Evolutionary conservation across 148 eudicot genomes (phyloP).

Genomic region (Fagopyrum homotropicum): DNA sequence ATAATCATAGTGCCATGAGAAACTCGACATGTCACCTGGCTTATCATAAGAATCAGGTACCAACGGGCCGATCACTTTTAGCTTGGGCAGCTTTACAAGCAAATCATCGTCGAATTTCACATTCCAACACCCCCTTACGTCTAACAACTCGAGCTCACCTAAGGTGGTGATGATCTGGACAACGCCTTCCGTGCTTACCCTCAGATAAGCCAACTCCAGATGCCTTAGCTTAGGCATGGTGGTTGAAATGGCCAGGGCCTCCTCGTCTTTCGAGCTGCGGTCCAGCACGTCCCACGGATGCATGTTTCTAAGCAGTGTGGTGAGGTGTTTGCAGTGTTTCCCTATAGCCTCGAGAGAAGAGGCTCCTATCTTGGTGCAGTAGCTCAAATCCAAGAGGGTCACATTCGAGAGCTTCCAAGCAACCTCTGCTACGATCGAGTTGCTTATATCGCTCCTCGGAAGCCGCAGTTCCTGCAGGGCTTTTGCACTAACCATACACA

Average conservation of each 20-base stretch:
- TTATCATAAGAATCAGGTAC: constrained; percentile 17
- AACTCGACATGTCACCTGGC: constrained; percentile 23
- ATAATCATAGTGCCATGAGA: constrained; percentile 28
- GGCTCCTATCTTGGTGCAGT: constrained; percentile 53
- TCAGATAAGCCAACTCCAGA: constrained; percentile 58
- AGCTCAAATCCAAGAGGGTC: constrained; percentile 61
- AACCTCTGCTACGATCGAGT: constrained; percentile 37
- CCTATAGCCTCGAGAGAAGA: constrained; percentile 49
- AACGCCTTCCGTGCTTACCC: constrained; percentile 37
- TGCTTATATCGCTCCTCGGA: constrained; percentile 53
- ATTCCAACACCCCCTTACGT: constrained; percentile 72
- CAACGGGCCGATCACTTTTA: constrained; percentile 63
- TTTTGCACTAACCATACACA: constrained; percentile 46
- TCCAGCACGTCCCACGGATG: constrained; percentile 53
- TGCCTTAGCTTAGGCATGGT: constrained; percentile 79
- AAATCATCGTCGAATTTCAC: constrained; percentile 50
- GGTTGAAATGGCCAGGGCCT: constrained; percentile 61
- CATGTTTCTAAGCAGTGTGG: constrained; percentile 44
- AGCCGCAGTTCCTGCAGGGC: constrained; percentile 41
- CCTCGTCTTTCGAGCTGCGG: constrained; percentile 48
- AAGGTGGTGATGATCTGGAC: constrained; percentile 33
- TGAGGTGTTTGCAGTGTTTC: constrained; percentile 41
- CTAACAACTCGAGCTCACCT: constrained; percentile 46
- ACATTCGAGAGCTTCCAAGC: constrained; percentile 35
- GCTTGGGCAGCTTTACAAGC: constrained; percentile 25